A percentile compares a stretch with the other conserved stretches of the same genome.
phyloP scores from a whole-genome alignment of 345 rosid species.

The Gossypium turneri region DNA sequence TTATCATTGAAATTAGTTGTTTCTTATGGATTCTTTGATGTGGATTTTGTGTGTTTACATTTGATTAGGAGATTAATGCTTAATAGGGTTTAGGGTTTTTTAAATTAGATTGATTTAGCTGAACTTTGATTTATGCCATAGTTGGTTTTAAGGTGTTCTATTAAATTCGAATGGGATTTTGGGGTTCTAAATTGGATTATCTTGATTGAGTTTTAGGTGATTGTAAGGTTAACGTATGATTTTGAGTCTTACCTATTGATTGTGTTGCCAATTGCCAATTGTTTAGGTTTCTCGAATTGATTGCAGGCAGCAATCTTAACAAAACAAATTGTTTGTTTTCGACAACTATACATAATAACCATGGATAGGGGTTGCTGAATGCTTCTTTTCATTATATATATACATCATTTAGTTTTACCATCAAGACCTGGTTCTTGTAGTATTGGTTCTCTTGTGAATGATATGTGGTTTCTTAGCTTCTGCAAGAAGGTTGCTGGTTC shows the following conservation, averaged over 20 bases:
- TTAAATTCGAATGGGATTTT: not conserved
- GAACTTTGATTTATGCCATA: not conserved
- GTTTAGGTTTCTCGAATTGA: not conserved
- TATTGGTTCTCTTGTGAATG: not conserved
- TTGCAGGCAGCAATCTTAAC: not conserved
- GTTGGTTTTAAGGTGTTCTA: not conserved
- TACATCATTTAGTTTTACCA: not conserved
- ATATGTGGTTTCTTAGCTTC: not conserved
- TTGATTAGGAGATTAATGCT: slow-evolving; percentile 13
- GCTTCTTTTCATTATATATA: not conserved
- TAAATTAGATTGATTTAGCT: not conserved
- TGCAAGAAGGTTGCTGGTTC: not conserved
- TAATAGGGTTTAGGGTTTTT: not conserved
- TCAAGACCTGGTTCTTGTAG: too few species aligned
- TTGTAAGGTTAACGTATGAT: not conserved
- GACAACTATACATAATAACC: not conserved
- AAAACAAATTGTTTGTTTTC: not conserved
- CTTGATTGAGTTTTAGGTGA: slow-evolving; percentile 5
- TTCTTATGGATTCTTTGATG: not conserved
- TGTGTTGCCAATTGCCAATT: not conserved
- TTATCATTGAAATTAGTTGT: not conserved
- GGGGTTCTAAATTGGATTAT: slow-evolving; percentile 7
- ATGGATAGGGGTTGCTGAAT: not conserved
- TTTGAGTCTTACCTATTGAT: not conserved
- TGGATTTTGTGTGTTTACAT: slow-evolving; percentile 9